These are phyloP conservation scores for Melampsora americana DNA, from an alignment of 1,284 basidiomycete genomes.

Conservation along the genomic window DNA sequence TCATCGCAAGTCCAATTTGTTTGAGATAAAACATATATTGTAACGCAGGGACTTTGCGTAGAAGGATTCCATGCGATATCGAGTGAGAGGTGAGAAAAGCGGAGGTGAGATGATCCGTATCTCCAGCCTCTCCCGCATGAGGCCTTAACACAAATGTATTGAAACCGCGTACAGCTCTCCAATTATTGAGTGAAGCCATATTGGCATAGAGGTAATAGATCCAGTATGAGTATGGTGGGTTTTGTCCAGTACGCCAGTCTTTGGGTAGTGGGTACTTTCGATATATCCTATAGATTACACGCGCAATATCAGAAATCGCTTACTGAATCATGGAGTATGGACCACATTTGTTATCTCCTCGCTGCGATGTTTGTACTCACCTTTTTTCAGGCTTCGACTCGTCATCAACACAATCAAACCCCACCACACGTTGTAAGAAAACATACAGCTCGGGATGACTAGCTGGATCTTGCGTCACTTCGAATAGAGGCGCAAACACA, in stretches of 20 bases:
- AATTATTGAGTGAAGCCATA: constrained; percentile 88
- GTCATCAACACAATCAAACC: constrained; percentile 96
- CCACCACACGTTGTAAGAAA: constrained; percentile 90
- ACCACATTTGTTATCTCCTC: too few species aligned
- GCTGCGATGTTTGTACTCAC: constrained; percentile 4
- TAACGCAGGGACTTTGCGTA: constrained; percentile 90
- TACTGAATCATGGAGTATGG: background rate
- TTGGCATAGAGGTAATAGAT: constrained; percentile 98
- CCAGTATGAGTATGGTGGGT: constrained; percentile 89
- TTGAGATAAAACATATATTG: constrained; percentile 78
- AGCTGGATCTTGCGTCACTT: constrained; percentile 86
- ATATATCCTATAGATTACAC: constrained; percentile 29
- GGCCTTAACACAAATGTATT: constrained; percentile 98
- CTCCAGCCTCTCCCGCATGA: constrained; percentile 96
- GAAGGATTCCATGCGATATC: constrained; percentile 94
- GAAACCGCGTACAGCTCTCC: constrained; percentile 82
- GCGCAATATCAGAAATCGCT: background rate
- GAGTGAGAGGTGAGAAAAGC: constrained; percentile 95
- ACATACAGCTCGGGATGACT: constrained; percentile 91
- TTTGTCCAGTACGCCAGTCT: constrained; percentile 82
- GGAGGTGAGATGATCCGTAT: constrained; percentile 93
- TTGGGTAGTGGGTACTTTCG: constrained; percentile 93
- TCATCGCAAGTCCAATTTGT: constrained; percentile 97
- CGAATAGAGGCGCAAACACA: constrained; percentile 87
- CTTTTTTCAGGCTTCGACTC: constrained; percentile 91